Base-by-base conservation (phyloP, 169 alveolate genomes). In the Cystoisospora suis region DNA sequence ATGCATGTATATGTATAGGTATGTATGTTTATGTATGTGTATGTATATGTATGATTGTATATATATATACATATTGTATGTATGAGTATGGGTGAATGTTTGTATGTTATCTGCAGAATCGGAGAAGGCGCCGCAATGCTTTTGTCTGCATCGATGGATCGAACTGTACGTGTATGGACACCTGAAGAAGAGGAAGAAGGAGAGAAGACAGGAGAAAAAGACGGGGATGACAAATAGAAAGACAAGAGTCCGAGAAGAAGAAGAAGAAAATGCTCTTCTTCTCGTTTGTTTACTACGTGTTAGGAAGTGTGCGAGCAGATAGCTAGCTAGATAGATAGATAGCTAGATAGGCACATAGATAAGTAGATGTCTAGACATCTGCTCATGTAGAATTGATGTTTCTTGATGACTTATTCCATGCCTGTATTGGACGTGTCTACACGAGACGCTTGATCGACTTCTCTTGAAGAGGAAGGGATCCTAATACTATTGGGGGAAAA, bases 91-190 rank as follows among this genome's bases (percentile, higher is more conserved):
- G n/a, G 6, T 36, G 3, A 58, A 17, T 65, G 42, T 59, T 15
- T 59, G 6, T n/a, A 0, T 23, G 83, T 5, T 53, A 81, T 40
- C 17, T 7, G 44, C 17, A 90, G 95, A 59, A 81, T 93, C 40
- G 95, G 94, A 29, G 89, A 91, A 46, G 91, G 93, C 38, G 88
- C 94, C 6, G 81, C 93, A 46, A 88, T 83, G 75, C 81, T 93
- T 42, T 75, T 93, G 23, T 90, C 95, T 34, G 80, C 93, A 42
- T 93, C 94, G 47, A 90, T 93, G 93, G 95, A 93, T 72, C 86
- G 86, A 29, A 93, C 95, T 0, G 89, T 93, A n/a, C 89, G 91
- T 29, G 75, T 93, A 40, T 93, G 95, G 95, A 53, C 38, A n/a
- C 86, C 83, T 4, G 83, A n/a, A 32, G 87, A 77, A 9, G 81